Evolutionary conservation across 257 asterid genomes (phyloP).

Genomic region (Solanum ossicruentum): DNA sequence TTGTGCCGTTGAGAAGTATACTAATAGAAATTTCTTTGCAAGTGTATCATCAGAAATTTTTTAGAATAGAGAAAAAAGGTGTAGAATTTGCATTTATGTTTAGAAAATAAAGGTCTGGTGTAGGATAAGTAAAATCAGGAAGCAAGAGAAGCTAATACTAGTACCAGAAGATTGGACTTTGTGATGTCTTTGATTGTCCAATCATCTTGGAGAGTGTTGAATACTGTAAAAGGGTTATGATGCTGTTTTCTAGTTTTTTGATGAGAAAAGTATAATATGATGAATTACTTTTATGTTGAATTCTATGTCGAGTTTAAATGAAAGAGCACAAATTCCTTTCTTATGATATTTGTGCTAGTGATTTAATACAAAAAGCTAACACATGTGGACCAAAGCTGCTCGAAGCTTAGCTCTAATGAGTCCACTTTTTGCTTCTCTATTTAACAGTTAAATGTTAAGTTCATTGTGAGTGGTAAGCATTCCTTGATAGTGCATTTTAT

Average conservation of each 20-base stretch:
- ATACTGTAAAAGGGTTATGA: background rate
- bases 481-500: background rate
- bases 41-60: background rate
- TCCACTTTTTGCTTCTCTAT: background rate
- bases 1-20: background rate
- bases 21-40: background rate
- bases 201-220: background rate
- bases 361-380: background rate
- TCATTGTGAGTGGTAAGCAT: background rate
- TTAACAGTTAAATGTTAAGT: background rate
- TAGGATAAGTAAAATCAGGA: background rate
- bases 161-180: background rate
- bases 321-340: background rate
- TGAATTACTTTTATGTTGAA: background rate
- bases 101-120: background rate
- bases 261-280: background rate
- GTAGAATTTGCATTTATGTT: background rate
- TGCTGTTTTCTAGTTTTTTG: background rate
- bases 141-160: background rate
- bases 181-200: background rate
- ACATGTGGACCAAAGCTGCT: background rate
- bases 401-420: background rate
- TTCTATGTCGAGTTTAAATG: background rate
- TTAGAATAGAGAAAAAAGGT: background rate
- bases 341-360: background rate